These are phyloP conservation scores for Cladosporium cucumerinum DNA, from an alignment of 2,329 filamentous ascomycete species.

Conservation along the genomic window DNA sequence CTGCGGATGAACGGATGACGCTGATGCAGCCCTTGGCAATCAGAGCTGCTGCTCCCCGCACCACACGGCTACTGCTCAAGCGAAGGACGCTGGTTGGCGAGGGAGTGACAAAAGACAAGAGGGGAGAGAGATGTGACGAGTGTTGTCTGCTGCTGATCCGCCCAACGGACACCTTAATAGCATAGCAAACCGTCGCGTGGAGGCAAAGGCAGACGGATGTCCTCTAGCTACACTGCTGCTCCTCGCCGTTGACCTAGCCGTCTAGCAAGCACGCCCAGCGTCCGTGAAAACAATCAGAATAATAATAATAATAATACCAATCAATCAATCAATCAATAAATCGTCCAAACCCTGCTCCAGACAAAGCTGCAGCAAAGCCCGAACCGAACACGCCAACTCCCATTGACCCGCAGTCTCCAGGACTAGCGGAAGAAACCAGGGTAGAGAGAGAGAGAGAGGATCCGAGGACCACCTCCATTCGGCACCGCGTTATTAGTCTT, in stretches of 20 bases:
- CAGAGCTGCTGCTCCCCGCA: slow-evolving; percentile 13
- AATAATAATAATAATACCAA: no score
- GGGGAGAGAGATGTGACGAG: background rate
- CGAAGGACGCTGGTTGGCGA: background rate
- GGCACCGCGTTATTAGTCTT: slow-evolving; percentile 12
- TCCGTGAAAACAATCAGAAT: background rate
- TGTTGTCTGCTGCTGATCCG: background rate
- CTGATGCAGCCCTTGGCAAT: slow-evolving; percentile 9
- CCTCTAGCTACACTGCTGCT: background rate
- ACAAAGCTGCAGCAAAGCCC: background rate
- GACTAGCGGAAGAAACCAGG: slow-evolving; percentile 15
- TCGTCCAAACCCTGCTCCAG: background rate
- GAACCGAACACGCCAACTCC: slow-evolving; percentile 8
- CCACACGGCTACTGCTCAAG: background rate
- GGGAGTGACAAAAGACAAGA: background rate
- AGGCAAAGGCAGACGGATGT: background rate
- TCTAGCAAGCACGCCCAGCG: background rate
- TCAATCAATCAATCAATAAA: no score
- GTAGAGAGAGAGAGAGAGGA: slow-evolving; percentile 9
- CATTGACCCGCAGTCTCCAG: slow-evolving; percentile 16
- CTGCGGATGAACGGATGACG: slow-evolving; percentile 14
- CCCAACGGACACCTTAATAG: slow-evolving; percentile 1
- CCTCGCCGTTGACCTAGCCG: background rate
- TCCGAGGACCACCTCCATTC: slow-evolving; percentile 10
- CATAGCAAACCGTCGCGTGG: background rate